These are phyloP conservation scores for Hansenula anomala DNA, from an alignment of 1,139 yeast genomes.

Conservation along the genomic window DNA sequence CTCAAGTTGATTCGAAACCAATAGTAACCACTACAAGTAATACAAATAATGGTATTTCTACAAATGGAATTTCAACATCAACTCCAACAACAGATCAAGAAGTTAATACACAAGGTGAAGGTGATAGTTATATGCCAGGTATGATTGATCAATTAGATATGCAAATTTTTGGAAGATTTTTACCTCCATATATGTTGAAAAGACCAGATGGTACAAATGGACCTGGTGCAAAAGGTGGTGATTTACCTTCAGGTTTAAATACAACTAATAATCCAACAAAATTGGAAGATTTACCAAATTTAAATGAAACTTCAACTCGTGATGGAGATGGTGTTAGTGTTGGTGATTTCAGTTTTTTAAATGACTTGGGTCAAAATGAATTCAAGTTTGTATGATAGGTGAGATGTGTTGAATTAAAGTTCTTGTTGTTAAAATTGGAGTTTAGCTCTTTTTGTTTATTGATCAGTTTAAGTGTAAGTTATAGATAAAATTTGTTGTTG, in stretches of 20 bases:
- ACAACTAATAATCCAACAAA: slow-evolving; percentile 19
- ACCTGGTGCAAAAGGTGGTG: slow-evolving; percentile 23
- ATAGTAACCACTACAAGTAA: not conserved
- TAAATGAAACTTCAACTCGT: not conserved
- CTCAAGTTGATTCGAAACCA: not conserved
- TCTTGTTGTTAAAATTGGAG: too few relatives aligned
- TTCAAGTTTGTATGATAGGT: slow-evolving; percentile 2
- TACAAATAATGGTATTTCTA: not conserved
- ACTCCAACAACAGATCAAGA: not conserved
- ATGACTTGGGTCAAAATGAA: not conserved
- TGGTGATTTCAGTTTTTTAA: not conserved
- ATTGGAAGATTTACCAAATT: slow-evolving; percentile 16
- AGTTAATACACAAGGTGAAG: slow-evolving; percentile 6
- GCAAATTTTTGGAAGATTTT: slow-evolving; percentile 74
- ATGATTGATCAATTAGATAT: slow-evolving; percentile 80
- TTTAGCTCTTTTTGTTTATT: too few relatives aligned
- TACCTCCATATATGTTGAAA: slow-evolving; percentile 79
- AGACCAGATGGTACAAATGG: slow-evolving; percentile 24
- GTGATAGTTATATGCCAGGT: slow-evolving; percentile 59
- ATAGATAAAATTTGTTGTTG: too few relatives aligned
- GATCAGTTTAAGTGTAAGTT: too few relatives aligned
- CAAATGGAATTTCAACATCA: not conserved
- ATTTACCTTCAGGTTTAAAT: slow-evolving; percentile 21
- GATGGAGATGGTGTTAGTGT: not conserved
- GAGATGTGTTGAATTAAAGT: too few relatives aligned